Conservation (phyloP, 305 asterid species). For the Fraxinus paxiana region DNA sequence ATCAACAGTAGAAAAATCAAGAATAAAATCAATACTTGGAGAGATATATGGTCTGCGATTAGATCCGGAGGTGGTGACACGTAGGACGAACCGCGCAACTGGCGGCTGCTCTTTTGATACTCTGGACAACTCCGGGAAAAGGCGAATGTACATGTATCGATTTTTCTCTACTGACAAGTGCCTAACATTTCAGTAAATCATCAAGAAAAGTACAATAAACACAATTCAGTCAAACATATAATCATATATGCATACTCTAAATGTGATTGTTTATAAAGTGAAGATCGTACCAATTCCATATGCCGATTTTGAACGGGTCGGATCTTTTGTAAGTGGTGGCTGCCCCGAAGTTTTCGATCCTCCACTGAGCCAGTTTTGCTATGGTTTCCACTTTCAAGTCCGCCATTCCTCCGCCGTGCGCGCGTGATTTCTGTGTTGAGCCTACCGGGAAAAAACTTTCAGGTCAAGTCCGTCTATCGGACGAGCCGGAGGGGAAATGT, state of each 20-base stretch:
- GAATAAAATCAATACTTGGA: constrained; percentile 43
- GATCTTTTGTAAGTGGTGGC: constrained; percentile 72
- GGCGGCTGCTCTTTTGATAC: constrained; percentile 76
- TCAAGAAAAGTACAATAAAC: background rate
- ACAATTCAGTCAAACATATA: background rate
- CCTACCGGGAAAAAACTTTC: background rate
- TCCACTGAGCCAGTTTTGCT: constrained; percentile 95
- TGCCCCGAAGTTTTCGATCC: constrained; percentile 68
- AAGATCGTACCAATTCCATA: constrained; percentile 73
- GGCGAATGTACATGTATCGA: constrained; percentile 66
- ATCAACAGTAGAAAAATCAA: background rate
- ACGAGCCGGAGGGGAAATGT: background rate
- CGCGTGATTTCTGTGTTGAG: background rate
- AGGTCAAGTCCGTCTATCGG: background rate
- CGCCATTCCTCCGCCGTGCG: constrained; percentile 26
- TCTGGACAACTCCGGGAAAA: constrained; percentile 79
- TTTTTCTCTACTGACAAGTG: constrained; percentile 77
- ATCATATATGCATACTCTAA: background rate
- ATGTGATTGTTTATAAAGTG: background rate
- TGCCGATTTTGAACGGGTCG: constrained; percentile 84
- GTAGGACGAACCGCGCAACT: constrained; percentile 60
- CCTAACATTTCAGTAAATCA: constrained; percentile 33
- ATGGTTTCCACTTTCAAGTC: constrained; percentile 81
- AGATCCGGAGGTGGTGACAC: constrained; percentile 55
- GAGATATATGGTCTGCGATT: constrained; percentile 65